A percentile compares a stretch with the other conserved stretches of the same genome.
Conservation (phyloP, 2,329 filamentous ascomycete species). For the Colletotrichum melonis region DNA sequence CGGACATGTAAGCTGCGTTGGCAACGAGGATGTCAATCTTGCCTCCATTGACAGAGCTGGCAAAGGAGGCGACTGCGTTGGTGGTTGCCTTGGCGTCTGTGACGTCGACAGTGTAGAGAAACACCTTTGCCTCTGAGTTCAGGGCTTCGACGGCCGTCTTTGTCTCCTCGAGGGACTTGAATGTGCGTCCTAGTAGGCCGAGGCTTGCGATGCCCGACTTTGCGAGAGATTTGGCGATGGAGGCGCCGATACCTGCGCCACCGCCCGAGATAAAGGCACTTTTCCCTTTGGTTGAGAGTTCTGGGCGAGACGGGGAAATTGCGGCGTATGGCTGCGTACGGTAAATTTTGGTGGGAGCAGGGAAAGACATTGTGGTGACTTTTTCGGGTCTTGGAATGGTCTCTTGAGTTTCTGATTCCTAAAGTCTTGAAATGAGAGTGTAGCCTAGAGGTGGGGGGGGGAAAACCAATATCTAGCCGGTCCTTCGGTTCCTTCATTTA, state of each 20-base stretch:
- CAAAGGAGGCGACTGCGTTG: conserved; percentile 20
- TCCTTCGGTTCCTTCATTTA: no score
- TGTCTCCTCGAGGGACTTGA: conserved; percentile 39
- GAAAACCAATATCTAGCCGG: no score
- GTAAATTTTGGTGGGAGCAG: conserved; percentile 37
- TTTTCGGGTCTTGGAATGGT: no score
- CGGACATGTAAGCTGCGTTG: conserved; percentile 42
- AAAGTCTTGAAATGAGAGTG: no score
- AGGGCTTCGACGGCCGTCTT: conserved; percentile 35
- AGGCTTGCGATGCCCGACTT: conserved; percentile 57
- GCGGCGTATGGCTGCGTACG: conserved; percentile 40
- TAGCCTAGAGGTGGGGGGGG: no score
- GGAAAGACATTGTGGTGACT: conserved; percentile 25
- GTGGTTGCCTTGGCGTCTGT: conserved; percentile 28
- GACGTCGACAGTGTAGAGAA: conserved; percentile 35
- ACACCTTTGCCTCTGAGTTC: conserved; percentile 36
- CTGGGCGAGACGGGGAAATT: conserved; percentile 40
- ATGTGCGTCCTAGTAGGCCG: conserved; percentile 54
- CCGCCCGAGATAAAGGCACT: conserved; percentile 66
- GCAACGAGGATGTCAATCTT: conserved; percentile 43
- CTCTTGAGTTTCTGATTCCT: no score
- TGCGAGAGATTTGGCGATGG: conserved; percentile 55
- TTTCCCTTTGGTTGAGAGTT: conserved; percentile 49
- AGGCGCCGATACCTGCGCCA: conserved; percentile 61
- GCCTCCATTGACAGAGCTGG: background rate